Percentiles rank a stretch among this genome's conserved stretches.
Conservation (phyloP, 352 stramenopile genomes). For the Poterioochromonas sp. region DNA sequence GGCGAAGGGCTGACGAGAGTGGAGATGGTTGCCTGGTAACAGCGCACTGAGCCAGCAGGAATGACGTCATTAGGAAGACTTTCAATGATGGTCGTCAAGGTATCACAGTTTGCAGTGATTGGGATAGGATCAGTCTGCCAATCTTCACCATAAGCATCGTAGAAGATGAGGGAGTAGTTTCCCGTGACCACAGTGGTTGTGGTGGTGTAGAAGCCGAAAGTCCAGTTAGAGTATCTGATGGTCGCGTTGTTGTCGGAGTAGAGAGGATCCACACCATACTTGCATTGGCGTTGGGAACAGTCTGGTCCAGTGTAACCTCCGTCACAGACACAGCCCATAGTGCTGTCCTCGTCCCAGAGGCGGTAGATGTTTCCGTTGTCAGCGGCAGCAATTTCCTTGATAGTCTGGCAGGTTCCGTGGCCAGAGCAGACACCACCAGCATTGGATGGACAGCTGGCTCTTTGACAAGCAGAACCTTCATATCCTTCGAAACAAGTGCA, state of each 20-base stretch:
- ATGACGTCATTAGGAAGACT: conserved; percentile 46
- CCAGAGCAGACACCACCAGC: conserved; percentile 36
- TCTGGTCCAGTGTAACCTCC: conserved; percentile 41
- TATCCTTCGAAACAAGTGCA: conserved; percentile 79
- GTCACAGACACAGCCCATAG: conserved; percentile 44
- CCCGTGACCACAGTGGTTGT: conserved; percentile 33
- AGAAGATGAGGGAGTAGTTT: conserved; percentile 42
- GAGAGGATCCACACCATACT: conserved; percentile 45
- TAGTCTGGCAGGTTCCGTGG: conserved; percentile 45
- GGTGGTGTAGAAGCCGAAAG: conserved; percentile 36
- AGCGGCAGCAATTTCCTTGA: conserved; percentile 38
- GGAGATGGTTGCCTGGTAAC: not conserved
- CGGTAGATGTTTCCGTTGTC: conserved; percentile 44
- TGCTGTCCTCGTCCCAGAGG: conserved; percentile 43
- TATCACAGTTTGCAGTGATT: conserved; percentile 34
- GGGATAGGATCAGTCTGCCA: conserved; percentile 43
- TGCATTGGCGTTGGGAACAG: conserved; percentile 44
- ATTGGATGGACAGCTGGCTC: conserved; percentile 46
- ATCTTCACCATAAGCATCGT: conserved; percentile 42
- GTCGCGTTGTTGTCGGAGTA: conserved; percentile 43
- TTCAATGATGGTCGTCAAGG: conserved; percentile 47
- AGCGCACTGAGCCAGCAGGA: conserved; percentile 42
- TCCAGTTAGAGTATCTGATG: conserved; percentile 40
- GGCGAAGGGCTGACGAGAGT: not conserved
- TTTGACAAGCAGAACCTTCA: conserved; percentile 69